Evolutionary conservation across 1,139 yeast genomes (phyloP), one percentile per base, ranked within the genome.

Genomic region (Geotrichum candidum): DNA sequence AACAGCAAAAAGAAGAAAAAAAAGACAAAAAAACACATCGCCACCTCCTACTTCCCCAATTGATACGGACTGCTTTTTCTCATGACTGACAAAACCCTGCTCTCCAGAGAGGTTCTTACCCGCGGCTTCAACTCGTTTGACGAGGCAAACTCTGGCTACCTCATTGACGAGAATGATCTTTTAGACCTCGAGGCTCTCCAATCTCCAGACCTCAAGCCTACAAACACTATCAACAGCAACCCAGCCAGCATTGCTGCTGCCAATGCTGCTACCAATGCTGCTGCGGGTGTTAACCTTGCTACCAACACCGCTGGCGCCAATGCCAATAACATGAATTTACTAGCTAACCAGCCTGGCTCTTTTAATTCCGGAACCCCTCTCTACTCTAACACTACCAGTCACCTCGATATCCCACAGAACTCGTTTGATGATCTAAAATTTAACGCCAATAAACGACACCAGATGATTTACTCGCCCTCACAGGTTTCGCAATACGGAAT

Each of bases 151-250:
- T 53, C 68, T 15, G 63, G 67, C 29, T 69, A 72, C 53, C 68
- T 67, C 68, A 70, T 72, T 48, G 73, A 70, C 56, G 75, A 72
- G 54, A 65, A 68, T 23, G 75, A 72, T 56, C 63, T 72, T 61
- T 64, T 72, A 52, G 74, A 71, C 54, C 61, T 71, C 45, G 72
- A 70, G 33, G 65, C 64, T 29, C 60, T 68, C 38, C 62, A 60
- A 35, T 65, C 68, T 22, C 67, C 71, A 11, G 69, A 65, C 22
- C 57, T 62, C 41, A 60, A 64, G 50, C 59, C 56, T 18, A 18
- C 52, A 50, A 9, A 10, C 7, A 13, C 52, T 1, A n/a, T 23
- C 52, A 50, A 27, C 31, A 50, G 52, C 52, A 50, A 50, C 31
- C 4, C 31, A 13, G 18, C 31, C 10, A 50, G 52, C 31, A 50